Evolutionary conservation across 208 protist genomes (phyloP), one percentile per base, ranked within the genome.

Genomic region (Wallacemonas sp.): DNA sequence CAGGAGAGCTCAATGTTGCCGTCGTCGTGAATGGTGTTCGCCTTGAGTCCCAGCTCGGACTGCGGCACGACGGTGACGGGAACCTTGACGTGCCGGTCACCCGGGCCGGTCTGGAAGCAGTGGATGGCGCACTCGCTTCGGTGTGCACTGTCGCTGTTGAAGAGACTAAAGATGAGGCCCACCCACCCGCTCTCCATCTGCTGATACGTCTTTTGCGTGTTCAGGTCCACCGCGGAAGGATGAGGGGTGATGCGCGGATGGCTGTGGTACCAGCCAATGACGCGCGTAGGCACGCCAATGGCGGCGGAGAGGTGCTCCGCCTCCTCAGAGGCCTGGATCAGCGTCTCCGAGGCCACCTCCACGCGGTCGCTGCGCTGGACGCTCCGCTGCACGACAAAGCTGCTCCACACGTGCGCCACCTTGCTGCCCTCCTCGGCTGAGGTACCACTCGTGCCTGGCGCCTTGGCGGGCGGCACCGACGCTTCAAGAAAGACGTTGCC

Each of bases 251-350:
- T 91, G 28, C 82, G 78, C 2, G 89, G 92, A 54, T 97, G 90
- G 57, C 79, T 91, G 79, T 97, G 92, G 74, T 94, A 95, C 92
- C 92, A 97, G 2, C 88, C 90, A 25, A 95, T 69, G 3, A 94
- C 87, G 14, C 76, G 72, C 11, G 84, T 91, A 2, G 10, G 41
- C 3, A 57, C 39, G 12, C 81, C 75, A 4, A 72, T 77, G 14
- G 62, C 45, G 0, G 11, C 12, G 25, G 78, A 65, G 12, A 87
- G 59, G 14, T 65, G 57, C 68, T 94, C 86, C 32, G 88, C 88
- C 59, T 82, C 75, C 23, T 84, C 82, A 0, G 72, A 52, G 12
- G 86, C 86, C n/a, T 62, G 39, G n/a, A 81, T 73, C 26, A 93
- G 74, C 26, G 69, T 65, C 52, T 88, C 82, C 0, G 74, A 44